These are phyloP conservation scores for Yamadazyma oceani DNA, from an alignment of 1,139 yeast species.

Conservation along the genomic window DNA sequence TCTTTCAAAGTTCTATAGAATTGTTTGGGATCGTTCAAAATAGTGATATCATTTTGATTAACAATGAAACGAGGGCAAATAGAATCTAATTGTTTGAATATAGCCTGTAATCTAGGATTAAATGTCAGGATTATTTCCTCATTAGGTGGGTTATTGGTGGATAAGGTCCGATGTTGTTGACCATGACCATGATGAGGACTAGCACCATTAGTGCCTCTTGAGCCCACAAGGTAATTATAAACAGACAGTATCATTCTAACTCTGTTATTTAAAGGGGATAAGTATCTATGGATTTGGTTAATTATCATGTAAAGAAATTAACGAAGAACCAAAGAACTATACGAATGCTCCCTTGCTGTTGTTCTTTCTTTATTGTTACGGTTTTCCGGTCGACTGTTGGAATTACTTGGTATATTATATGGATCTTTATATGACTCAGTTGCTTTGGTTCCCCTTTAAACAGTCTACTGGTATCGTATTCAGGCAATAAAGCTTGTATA, in stretches of 20 bases:
- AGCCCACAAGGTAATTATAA: slow-evolving; percentile 12
- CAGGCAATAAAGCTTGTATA: too few species aligned
- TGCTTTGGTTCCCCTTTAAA: too few species aligned
- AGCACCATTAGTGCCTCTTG: slow-evolving; percentile 1
- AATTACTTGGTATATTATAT: too few species aligned
- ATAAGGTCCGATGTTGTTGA: not conserved
- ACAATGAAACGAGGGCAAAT: slow-evolving; percentile 73
- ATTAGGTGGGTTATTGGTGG: slow-evolving; percentile 1
- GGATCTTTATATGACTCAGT: too few species aligned
- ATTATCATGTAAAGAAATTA: not conserved
- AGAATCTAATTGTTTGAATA: slow-evolving; percentile 58
- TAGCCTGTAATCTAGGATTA: slow-evolving; percentile 48
- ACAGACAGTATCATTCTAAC: slow-evolving; percentile 11
- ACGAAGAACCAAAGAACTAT: not conserved
- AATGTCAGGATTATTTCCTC: slow-evolving; percentile 1
- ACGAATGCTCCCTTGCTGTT: not conserved
- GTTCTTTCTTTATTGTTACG: not conserved
- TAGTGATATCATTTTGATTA: slow-evolving; percentile 57
- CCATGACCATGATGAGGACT: not conserved
- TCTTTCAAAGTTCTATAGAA: slow-evolving; percentile 65
- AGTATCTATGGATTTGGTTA: not conserved
- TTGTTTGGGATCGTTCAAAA: slow-evolving; percentile 63
- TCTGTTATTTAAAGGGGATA: slow-evolving; percentile 2
- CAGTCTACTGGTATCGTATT: too few species aligned
- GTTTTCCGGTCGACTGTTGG: too few species aligned